Base-by-base conservation (phyloP, 306 rosid genomes). In the Dryas octopetala region DNA sequence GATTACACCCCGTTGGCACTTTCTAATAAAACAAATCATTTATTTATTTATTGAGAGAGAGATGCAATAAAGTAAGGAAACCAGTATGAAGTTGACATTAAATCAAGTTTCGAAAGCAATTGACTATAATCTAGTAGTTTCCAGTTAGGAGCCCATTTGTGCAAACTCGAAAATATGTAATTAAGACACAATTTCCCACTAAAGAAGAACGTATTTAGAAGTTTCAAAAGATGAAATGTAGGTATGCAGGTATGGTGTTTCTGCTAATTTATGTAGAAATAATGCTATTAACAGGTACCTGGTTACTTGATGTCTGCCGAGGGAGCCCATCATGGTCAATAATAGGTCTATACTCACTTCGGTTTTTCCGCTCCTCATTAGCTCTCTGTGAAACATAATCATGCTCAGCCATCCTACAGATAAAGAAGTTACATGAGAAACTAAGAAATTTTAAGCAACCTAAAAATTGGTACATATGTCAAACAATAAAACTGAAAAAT, bases 321-420 rank as follows among this genome's bases (percentile, higher is more conserved):
- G 84, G 93, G 69, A 95, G 79, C 50, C 96, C 89, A 75, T 95
- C 98, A 76, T 90, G 90, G 65, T 91, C 98, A 85, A 95, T 82
- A 76, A 95, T 68, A 64, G 97, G 91, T 74, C 84, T 88, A 85
- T 91, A 91, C 74, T 85, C 76, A 60, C 73, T 70, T 11, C 90
- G 91, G 57, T 71, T 85, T 26, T 70, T 76, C 72, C 98, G 82
- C 80, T 91, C 96, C 80, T 90, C 91, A 43, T 75, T 74, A 60
- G 97, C 97, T 80, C 83, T 90, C 76, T 76, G 88, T 17, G 86
- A 75, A 76, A 90, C 52, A 87, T 81, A 79, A 66, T 82, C 77
- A 85, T 86, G 87, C 86, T 91, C 93, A 53, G 87, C 83, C 69
- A 70, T 59, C 88, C 97, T 95, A 68, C 52, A 80, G 32, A 40